A percentile compares a stretch with the other conserved stretches of the same genome.
Evolutionary conservation across 1,139 yeast species (phyloP).

Genomic region (Lodderomyces elongisporus): DNA sequence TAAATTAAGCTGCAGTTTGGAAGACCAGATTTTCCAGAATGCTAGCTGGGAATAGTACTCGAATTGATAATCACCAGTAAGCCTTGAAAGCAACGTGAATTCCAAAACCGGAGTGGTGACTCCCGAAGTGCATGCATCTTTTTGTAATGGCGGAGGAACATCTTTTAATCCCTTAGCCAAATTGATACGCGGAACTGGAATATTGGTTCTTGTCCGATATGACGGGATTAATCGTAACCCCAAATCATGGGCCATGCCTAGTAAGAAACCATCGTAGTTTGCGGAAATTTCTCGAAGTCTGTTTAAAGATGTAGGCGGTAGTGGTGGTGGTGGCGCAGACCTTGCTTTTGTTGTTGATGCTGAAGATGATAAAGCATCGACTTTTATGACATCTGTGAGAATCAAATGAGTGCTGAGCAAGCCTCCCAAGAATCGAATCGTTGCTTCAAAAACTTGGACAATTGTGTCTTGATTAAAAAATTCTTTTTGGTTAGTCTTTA

Average conservation of each 20-base stretch:
- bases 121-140: slow-evolving; percentile 82
- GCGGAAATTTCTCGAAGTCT: slow-evolving; percentile 18
- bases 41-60: slow-evolving; percentile 59
- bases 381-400: slow-evolving; percentile 47
- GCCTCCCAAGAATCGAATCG: slow-evolving; percentile 78
- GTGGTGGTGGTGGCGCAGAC: background rate
- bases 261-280: slow-evolving; percentile 63
- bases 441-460: slow-evolving; percentile 82
- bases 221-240: slow-evolving; percentile 67
- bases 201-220: slow-evolving; percentile 52
- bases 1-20: slow-evolving; percentile 56
- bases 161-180: slow-evolving; percentile 46
- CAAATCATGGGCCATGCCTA: slow-evolving; percentile 64
- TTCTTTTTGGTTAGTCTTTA: slow-evolving; percentile 29
- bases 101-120: slow-evolving; percentile 81
- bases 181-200: slow-evolving; percentile 74
- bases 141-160: slow-evolving; percentile 37
- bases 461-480: slow-evolving; percentile 61
- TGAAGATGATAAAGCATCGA: too few species aligned
- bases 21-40: slow-evolving; percentile 66
- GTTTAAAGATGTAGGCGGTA: too few species aligned
- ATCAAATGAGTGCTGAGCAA: slow-evolving; percentile 72
- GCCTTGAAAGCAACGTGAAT: slow-evolving; percentile 63
- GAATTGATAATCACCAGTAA: slow-evolving; percentile 71
- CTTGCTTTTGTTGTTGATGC: background rate